These are phyloP conservation scores for Emericellopsis atlantica DNA, from an alignment of 2,329 filamentous ascomycete genomes.

Conservation along the genomic window DNA sequence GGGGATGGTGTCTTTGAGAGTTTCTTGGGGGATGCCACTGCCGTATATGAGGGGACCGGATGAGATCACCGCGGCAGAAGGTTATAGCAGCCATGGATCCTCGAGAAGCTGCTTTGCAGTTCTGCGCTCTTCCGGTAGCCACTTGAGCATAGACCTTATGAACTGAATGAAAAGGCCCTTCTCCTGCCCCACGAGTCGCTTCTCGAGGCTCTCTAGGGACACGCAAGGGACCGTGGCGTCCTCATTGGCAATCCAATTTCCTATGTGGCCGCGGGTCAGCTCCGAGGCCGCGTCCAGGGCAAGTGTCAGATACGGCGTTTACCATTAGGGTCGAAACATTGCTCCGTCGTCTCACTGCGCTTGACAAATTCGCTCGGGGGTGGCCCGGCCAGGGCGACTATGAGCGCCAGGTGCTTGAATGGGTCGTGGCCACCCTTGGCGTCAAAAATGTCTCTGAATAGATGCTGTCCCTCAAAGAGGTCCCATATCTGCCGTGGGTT, in stretches of 20 bases:
- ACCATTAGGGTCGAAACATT: not conserved
- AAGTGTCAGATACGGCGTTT: not conserved
- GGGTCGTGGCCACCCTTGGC: not conserved
- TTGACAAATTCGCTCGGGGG: not conserved
- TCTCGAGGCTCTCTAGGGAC: not conserved
- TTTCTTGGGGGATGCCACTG: too few species aligned
- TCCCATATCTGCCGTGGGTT: not conserved
- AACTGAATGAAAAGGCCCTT: not conserved
- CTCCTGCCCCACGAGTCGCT: not conserved
- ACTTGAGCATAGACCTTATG: not conserved
- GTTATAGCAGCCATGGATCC: not conserved
- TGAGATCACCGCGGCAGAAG: not conserved
- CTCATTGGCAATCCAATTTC: not conserved
- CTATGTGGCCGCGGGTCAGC: not conserved
- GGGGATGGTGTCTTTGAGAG: too few species aligned
- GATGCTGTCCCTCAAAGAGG: not conserved
- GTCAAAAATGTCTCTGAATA: not conserved
- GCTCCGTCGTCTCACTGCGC: not conserved
- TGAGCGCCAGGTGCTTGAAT: not conserved
- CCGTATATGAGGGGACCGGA: conserved; percentile 4
- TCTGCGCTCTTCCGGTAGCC: not conserved
- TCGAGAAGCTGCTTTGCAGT: not conserved
- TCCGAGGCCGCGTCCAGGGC: not conserved
- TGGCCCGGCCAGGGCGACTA: not conserved
- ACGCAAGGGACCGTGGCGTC: not conserved